Evolutionary conservation across 768 basidiomycete genomes (phyloP).

Genomic region (Trametopsis cervina): DNA sequence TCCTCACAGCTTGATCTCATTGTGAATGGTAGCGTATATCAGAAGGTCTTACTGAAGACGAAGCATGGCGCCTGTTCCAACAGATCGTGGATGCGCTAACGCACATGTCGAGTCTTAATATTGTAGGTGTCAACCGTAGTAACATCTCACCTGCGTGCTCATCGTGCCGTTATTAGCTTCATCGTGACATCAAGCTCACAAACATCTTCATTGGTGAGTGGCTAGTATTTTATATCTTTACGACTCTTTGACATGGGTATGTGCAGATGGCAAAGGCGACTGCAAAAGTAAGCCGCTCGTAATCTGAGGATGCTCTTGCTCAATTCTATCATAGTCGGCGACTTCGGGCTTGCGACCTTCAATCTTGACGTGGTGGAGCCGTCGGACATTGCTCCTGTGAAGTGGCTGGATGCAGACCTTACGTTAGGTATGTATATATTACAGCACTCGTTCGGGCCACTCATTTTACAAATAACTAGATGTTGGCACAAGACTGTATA

Average conservation of each 20-base stretch:
- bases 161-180: slow-evolving; percentile 35
- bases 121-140: slow-evolving; percentile 39
- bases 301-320: background rate
- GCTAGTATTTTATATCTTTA: slow-evolving; percentile 1
- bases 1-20: background rate
- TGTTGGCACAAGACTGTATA: slow-evolving; percentile 88
- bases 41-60: slow-evolving; percentile 75
- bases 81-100: slow-evolving; percentile 87
- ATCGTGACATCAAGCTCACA: slow-evolving; percentile 86
- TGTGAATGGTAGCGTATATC: slow-evolving; percentile 60
- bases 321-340: slow-evolving; percentile 53
- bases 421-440: slow-evolving; percentile 48
- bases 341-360: slow-evolving; percentile 88
- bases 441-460: background rate
- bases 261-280: slow-evolving; percentile 69
- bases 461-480: slow-evolving; percentile 31
- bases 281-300: slow-evolving; percentile 52
- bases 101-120: slow-evolving; percentile 84
- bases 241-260: slow-evolving; percentile 1
- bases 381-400: slow-evolving; percentile 46
- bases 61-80: slow-evolving; percentile 85
- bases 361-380: slow-evolving; percentile 75
- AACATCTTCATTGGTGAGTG: slow-evolving; percentile 90
- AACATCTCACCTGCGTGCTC: slow-evolving; percentile 1
- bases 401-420: slow-evolving; percentile 55